Evolutionary conservation across 2,329 filamentous ascomycete species (phyloP), one percentile per base, ranked within the genome.

Genomic region (Colletotrichum orbiculare): DNA sequence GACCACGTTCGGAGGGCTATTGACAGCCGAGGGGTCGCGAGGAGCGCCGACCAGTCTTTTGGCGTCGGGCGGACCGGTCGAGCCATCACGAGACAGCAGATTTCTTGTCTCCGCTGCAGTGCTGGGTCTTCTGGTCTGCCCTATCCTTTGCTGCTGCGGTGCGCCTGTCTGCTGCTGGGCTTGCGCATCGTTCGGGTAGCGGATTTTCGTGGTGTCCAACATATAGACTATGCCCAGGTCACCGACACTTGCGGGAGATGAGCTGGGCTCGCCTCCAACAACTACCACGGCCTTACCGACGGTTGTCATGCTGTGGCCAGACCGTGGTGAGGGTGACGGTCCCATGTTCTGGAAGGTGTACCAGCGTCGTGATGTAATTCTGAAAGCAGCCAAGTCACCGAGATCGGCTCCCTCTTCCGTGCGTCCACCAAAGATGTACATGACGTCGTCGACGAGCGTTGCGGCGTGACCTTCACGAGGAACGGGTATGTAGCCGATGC

Each of bases 261-360:
- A 94, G 76, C 94, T 98, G 12, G 96, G 96, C 77, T 99, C 96
- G 69, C 96, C 96, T 42, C 93, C 96, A 38, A 98, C 84, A 45
- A 98, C 93, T 52, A 98, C 90, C 68, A 99, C 90, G 65, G 94
- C 92, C 77, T 97, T 97, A 37, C 93, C 93, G 68, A 95, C 93
- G 2, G 94, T 90, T 2, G 96, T 98, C 96, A 99, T 98, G 77
- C 94, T 97, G 77, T 99, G 96, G 1, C 96, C 96, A 13, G 95
- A 98, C 66, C 96, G 87, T 38, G 96, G 90, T 3, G 94, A 97
- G 0, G 96, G 96, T 1, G 94, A 96, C 3, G 94, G 94, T 0
- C 96, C 96, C 96, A 99, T 99, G 74, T 99, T 99, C 74, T 99
- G 96, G 79, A 99, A 99, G 41, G 96, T 99, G 77, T 98, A 99